Conservation (phyloP, 805 yeast species). For the Saturnispora diversa region DNA sequence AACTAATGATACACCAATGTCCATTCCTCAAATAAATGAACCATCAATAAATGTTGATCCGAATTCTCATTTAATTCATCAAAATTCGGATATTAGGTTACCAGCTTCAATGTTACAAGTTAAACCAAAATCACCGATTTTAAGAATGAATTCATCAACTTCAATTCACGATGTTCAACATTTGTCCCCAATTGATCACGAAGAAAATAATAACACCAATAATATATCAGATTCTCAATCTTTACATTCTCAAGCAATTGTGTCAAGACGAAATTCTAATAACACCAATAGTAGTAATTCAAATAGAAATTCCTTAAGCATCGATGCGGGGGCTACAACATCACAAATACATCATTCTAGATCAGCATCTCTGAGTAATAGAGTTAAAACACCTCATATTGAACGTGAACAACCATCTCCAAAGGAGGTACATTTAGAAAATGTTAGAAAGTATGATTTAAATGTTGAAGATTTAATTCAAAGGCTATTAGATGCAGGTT, state of each 20-base stretch:
- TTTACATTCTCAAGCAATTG: conserved; percentile 3
- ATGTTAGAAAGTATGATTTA: conserved; percentile 16
- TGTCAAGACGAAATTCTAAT: conserved; percentile 19
- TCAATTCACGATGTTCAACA: conserved; percentile 20
- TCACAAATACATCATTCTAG: conserved; percentile 9
- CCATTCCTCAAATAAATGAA: background rate
- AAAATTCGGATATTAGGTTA: conserved; percentile 15
- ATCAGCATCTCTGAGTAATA: conserved; percentile 8
- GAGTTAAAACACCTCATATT: conserved; percentile 12
- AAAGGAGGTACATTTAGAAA: conserved; percentile 2
- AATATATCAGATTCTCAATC: conserved; percentile 3
- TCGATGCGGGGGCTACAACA: conserved; percentile 10
- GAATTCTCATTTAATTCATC: conserved; percentile 8
- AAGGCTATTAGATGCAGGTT: conserved; percentile 89
- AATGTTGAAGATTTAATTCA: conserved; percentile 86
- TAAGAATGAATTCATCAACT: conserved; percentile 27
- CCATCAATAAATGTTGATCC: conserved; percentile 7
- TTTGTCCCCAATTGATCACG: conserved; percentile 12
- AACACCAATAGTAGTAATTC: conserved; percentile 11
- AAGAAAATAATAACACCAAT: conserved; percentile 10
- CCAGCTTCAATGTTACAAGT: conserved; percentile 31
- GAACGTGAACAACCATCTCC: background rate
- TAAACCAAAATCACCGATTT: conserved; percentile 29
- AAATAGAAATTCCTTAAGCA: conserved; percentile 8
- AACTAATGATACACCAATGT: background rate